These are phyloP conservation scores for Sanguinoderma infundibulare DNA, from an alignment of 1,284 basidiomycete species.

Conservation along the genomic window DNA sequence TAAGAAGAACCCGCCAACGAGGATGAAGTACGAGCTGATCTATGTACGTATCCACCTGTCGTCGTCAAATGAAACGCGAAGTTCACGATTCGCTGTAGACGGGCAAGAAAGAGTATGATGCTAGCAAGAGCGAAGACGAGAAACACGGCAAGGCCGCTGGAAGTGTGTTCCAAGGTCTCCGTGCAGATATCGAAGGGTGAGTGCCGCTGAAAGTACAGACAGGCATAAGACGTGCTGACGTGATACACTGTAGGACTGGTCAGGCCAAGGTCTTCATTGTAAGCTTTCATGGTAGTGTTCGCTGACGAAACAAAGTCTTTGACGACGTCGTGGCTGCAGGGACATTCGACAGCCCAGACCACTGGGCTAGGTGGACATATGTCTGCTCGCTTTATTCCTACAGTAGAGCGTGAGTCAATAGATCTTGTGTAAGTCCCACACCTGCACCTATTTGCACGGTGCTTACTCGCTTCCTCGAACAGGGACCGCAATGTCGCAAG, in stretches of 20 bases:
- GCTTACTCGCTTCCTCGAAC: background rate
- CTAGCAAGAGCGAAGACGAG: constrained; percentile 69
- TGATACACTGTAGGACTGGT: constrained; percentile 52
- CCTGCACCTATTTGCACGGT: constrained; percentile 27
- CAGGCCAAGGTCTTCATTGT: constrained; percentile 79
- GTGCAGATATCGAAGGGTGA: constrained; percentile 83
- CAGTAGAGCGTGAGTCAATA: constrained; percentile 95
- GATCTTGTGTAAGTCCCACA: constrained; percentile 74
- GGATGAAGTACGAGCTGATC: constrained; percentile 84
- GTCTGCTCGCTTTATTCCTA: constrained; percentile 93
- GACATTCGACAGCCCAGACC: constrained; percentile 88
- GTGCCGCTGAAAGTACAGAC: constrained; percentile 22
- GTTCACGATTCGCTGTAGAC: constrained; percentile 58
- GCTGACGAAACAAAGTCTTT: constrained; percentile 12
- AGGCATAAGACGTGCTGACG: constrained; percentile 15
- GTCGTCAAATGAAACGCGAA: too few species aligned
- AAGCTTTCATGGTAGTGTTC: background rate
- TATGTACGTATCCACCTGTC: constrained; percentile 58
- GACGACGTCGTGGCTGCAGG: constrained; percentile 41
- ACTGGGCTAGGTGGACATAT: constrained; percentile 94
- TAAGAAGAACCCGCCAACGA: constrained; percentile 90
- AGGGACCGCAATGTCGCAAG: constrained; percentile 81
- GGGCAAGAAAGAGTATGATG: constrained; percentile 87
- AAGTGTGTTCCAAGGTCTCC: constrained; percentile 86
- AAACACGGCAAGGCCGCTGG: constrained; percentile 62